Conservation (phyloP, 2,329 filamentous ascomycete genomes). For the Lecanoromycetidae sp. region DNA sequence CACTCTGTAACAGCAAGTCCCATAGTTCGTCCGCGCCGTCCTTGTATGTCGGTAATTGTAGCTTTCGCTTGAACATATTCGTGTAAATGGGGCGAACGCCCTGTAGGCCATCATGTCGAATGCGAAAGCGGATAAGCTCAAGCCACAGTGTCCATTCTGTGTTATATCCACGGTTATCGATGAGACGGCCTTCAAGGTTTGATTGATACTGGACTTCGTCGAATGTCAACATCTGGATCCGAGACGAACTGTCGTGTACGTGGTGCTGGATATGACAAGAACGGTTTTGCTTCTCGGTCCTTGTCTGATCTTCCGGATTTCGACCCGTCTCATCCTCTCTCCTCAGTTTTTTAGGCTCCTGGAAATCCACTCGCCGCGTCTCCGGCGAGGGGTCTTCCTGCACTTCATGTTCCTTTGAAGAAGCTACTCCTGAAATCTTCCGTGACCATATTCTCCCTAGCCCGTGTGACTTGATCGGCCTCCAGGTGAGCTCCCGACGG, state of each 20-base stretch:
- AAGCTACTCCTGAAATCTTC: too few species aligned
- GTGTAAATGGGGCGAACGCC: slow-evolving; percentile 33
- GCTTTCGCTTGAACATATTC: slow-evolving; percentile 25
- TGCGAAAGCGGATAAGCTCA: slow-evolving; percentile 32
- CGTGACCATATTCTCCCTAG: too few species aligned
- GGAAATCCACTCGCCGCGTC: too few species aligned
- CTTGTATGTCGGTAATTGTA: slow-evolving; percentile 28
- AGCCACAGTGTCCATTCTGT: slow-evolving; percentile 25
- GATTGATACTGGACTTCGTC: slow-evolving; percentile 5
- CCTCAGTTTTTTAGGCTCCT: too few species aligned
- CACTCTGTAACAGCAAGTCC: slow-evolving; percentile 29
- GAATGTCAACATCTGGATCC: background rate
- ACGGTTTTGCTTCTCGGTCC: background rate
- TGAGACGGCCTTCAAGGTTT: slow-evolving; percentile 21
- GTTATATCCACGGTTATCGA: slow-evolving; percentile 23
- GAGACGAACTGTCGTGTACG: background rate
- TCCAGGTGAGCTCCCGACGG: too few species aligned
- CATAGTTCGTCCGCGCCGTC: slow-evolving; percentile 31
- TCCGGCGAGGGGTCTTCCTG: too few species aligned
- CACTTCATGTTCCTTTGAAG: too few species aligned
- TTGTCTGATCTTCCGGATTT: too few species aligned
- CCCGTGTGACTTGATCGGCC: too few species aligned
- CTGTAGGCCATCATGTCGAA: slow-evolving; percentile 31
- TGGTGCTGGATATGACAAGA: background rate
- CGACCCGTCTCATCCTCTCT: too few species aligned